These are phyloP conservation scores for Populus tomentosa DNA, from an alignment of 441 rosid species.

Conservation along the genomic window DNA sequence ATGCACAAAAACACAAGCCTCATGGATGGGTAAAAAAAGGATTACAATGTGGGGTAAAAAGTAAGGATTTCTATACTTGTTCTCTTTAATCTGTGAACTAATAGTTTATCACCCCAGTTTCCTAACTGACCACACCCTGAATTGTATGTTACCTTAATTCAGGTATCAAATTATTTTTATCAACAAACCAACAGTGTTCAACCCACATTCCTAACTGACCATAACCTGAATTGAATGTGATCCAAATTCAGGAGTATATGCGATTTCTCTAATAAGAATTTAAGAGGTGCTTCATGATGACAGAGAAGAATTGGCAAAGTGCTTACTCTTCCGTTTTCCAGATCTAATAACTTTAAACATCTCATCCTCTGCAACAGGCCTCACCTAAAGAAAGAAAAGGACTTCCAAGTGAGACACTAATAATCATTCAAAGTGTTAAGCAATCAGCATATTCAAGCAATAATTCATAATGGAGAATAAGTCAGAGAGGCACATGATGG, in stretches of 20 bases:
- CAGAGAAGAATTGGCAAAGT: neutral
- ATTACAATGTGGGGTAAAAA: neutral
- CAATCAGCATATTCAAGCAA: neutral
- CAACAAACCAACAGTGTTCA: neutral
- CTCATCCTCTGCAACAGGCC: conserved; percentile 97
- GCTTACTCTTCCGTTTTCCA: conserved; percentile 81
- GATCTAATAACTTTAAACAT: conserved; percentile 87
- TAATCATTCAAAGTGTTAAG: neutral
- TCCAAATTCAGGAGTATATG: neutral
- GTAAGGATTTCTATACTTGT: neutral
- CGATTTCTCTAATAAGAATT: neutral
- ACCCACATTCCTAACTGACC: neutral
- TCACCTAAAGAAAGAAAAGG: conserved; percentile 44
- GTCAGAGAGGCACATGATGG: neutral
- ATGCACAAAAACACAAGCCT: neutral
- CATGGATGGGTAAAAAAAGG: neutral
- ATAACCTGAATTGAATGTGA: neutral
- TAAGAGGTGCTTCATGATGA: neutral
- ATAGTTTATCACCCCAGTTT: neutral
- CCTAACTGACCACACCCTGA: neutral
- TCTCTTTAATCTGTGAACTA: neutral
- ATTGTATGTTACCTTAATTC: neutral
- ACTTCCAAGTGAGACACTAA: neutral
- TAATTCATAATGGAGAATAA: neutral
- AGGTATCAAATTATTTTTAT: neutral